A percentile compares a stretch with the other conserved stretches of the same genome.
These are phyloP conservation scores for Craspedostauros australis DNA, from an alignment of 108 stramenopile genomes.

Conservation along the genomic window DNA sequence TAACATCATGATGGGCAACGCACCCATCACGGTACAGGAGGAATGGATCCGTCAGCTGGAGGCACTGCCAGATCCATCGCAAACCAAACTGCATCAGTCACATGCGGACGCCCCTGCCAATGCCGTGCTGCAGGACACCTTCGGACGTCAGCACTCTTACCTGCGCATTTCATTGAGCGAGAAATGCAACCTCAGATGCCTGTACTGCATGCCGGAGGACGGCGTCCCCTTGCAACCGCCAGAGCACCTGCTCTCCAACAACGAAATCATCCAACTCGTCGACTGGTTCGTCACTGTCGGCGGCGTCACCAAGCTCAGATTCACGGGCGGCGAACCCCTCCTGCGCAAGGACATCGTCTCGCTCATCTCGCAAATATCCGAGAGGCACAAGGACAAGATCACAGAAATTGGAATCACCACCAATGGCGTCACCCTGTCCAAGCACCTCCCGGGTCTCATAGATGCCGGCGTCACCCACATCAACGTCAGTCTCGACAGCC, in stretches of 20 bases:
- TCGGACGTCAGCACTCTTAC: conserved; percentile 90
- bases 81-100: background rate
- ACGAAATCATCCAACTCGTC: conserved; percentile 82
- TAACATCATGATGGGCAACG: too few species aligned
- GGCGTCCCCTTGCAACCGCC: conserved; percentile 81
- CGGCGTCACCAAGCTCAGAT: conserved; percentile 77
- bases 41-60: too few species aligned
- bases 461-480: conserved; percentile 89
- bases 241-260: conserved; percentile 58
- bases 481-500: conserved; percentile 93
- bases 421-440: conserved; percentile 86
- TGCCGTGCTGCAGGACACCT: conserved; percentile 80
- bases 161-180: conserved; percentile 94
- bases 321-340: conserved; percentile 96
- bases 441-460: conserved; percentile 58
- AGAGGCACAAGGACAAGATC: conserved; percentile 33
- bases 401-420: conserved; percentile 90
- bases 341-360: conserved; percentile 74
- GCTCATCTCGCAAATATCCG: conserved; percentile 49
- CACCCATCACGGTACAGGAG: too few species aligned
- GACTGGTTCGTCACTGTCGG: conserved; percentile 63
- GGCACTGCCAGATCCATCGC: too few species aligned
- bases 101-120: background rate
- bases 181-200: conserved; percentile 95
- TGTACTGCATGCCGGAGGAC: conserved; percentile 98